These are phyloP conservation scores for Phylloporus sp. DNA, from an alignment of 768 basidiomycete species.

Conservation along the genomic window DNA sequence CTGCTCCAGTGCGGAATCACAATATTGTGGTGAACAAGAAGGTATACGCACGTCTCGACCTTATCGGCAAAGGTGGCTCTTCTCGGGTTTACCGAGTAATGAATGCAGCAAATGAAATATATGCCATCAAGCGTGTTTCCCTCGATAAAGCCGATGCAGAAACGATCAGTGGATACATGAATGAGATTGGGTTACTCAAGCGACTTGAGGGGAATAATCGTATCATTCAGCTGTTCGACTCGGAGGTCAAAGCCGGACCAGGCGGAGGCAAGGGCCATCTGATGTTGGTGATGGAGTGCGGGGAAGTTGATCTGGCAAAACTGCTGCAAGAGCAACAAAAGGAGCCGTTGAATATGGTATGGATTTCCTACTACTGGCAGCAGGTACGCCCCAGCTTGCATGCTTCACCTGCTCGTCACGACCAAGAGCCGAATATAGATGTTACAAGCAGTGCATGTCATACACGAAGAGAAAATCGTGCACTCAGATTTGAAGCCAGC, in stretches of 20 bases:
- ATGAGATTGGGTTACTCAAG: conserved; percentile 90
- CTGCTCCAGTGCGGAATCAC: conserved; percentile 37
- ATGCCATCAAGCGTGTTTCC: conserved; percentile 89
- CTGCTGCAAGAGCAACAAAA: conserved; percentile 81
- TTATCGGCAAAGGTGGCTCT: conserved; percentile 91
- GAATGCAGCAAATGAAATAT: conserved; percentile 70
- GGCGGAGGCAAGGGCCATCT: conserved; percentile 71
- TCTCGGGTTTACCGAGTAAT: conserved; percentile 95
- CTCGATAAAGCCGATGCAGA: conserved; percentile 87
- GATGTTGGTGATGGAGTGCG: conserved; percentile 93
- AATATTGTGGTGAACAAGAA: conserved; percentile 60
- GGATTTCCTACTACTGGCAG: conserved; percentile 95
- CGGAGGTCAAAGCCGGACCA: conserved; percentile 67
- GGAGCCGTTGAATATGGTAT: conserved; percentile 86
- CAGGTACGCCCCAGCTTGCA: conserved; percentile 55
- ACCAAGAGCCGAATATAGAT: conserved; percentile 52
- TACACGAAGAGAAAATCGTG: conserved; percentile 97
- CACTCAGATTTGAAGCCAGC: conserved; percentile 98
- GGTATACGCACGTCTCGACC: conserved; percentile 77
- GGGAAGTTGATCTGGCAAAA: conserved; percentile 87
- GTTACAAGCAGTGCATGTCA: conserved; percentile 97
- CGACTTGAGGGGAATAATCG: conserved; percentile 91
- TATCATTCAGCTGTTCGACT: conserved; percentile 89
- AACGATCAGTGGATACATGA: conserved; percentile 89
- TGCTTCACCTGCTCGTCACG: neutral